Base-by-base conservation (phyloP, 2,329 filamentous ascomycete genomes). In the Teratosphaeria epicoccoides region DNA sequence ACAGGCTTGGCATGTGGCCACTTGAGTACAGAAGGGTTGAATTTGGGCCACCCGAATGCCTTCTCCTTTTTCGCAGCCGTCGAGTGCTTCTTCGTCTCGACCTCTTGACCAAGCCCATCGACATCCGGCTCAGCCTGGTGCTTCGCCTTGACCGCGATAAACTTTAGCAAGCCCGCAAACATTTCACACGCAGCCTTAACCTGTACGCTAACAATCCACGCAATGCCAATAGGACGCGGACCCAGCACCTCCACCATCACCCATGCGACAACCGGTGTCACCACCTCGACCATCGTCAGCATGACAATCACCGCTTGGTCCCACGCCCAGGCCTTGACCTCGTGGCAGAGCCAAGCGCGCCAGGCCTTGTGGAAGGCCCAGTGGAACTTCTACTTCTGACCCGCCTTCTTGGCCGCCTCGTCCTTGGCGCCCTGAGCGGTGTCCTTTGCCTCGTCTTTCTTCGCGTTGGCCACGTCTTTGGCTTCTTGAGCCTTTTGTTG, bases 401-500 rank as follows among this genome's bases (percentile, higher is more conserved):
- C 17, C 47, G 47, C 37, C 47, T 37, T 43, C 47, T 49, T 52
- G 44, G 55, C 24, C 17, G 50, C 56, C 24, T 57, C 48, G 4
- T 43, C 33, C 52, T 52, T 52, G 33, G 44, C 47, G 48, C 60
- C 55, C 52, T 61, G 54, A 43, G 57, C 55, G 22, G 44, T 51
- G 37, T 58, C 52, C 52, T 60, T 51, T 9, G 52, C 57, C 53
- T 62, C 56, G 52, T 60, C 57, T 55, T 62, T 60, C 10, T 54
- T 58, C 14, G 33, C 33, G 33, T 40, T 40, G 33, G 33, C 33
- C n/a, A 40, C 33, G 14, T 49, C 60, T 52, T 50, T 59, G 26
- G 59, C 60, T 49, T 66, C 57, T 26, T 60, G 46, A 43, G 51
- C 52, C 57, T 61, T 60, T 51, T 65, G 55, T 49, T 63, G 47